Evolutionary conservation across 2,329 filamentous ascomycete genomes (phyloP), one percentile per base, ranked within the genome.

Genomic region (Bimuria novae-zelandiae): DNA sequence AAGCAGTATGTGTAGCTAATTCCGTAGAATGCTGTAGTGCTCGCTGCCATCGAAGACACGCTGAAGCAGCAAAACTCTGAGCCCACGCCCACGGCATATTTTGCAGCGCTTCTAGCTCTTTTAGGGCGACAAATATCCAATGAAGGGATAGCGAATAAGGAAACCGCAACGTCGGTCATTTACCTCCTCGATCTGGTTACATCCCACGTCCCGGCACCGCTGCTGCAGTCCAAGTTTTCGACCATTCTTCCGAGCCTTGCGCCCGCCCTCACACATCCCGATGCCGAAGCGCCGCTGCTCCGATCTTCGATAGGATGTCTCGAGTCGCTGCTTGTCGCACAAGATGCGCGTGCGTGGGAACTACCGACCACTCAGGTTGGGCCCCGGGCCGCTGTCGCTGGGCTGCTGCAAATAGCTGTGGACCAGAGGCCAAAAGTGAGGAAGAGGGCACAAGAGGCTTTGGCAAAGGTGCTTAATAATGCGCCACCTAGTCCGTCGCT

Each of bases 121-220:
- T 84, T 99, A 3, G 84, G 86, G 65, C 89, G 95, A 76, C 88
- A 90, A 23, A 82, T 89, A 49, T 84, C 82, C 33, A 75, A 79
- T 59, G 77, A 82, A 51, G 88, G 85, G 46, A 84, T 85, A 49
- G 80, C 89, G 50, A 93, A 93, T 71, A 89, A 90, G 72, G 91
- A 95, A 60, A 80, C 95, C 55, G 89, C 90, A 27, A 86, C 89
- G 19, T 90, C 93, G 2, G 89, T 95, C 60, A 89, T 99, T 64
- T 99, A 99, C 76, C 87, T 99, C 14, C 90, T 99, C 78, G 93
- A 99, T 76, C 81, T 96, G 62, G 85, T 97, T 64, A 94, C 92
- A 14, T 89, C 89, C 54, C 89, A 87, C 76, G 87, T 92, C 56
- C 91, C 94, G 49, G 84, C 90, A 56, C 85, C 92, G 55, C 86